These are phyloP conservation scores for Strobilomyces echinocephalus DNA, from an alignment of 768 basidiomycete species.

Conservation along the genomic window DNA sequence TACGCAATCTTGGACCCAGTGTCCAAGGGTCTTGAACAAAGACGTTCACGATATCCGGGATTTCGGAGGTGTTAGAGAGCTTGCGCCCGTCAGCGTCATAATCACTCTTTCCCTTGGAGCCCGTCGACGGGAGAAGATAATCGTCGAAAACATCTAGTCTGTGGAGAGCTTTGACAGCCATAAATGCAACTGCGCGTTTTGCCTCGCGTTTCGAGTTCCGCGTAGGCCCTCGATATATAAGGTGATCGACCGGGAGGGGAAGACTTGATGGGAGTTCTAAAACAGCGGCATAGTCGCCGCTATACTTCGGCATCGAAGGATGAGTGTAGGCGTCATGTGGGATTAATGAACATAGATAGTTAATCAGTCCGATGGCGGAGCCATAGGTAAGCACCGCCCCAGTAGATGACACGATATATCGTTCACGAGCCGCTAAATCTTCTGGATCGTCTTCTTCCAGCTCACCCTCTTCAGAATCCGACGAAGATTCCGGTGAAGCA, in stretches of 20 bases:
- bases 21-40: conserved; percentile 65
- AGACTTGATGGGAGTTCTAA: conserved; percentile 67
- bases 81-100: conserved; percentile 51
- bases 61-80: conserved; percentile 38
- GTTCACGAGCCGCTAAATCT: conserved; percentile 64
- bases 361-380: conserved; percentile 64
- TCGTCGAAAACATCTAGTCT: conserved; percentile 76
- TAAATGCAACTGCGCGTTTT: conserved; percentile 76
- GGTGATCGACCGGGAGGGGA: conserved; percentile 50
- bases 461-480: conserved; percentile 32
- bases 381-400: conserved; percentile 80
- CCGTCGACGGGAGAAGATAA: conserved; percentile 69
- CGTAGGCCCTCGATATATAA: conserved; percentile 54
- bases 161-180: conserved; percentile 67
- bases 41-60: conserved; percentile 56
- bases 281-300: conserved; percentile 51
- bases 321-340: conserved; percentile 68
- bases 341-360: conserved; percentile 73
- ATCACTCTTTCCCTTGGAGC: conserved; percentile 42
- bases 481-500: conserved; percentile 20
- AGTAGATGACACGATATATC: conserved; percentile 65
- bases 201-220: conserved; percentile 74
- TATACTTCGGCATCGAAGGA: conserved; percentile 54
- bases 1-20: conserved; percentile 50
- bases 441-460: conserved; percentile 45